phyloP scores from a whole-genome alignment of 257 asterid genomes.

The Nicotiana obtusifolia region DNA sequence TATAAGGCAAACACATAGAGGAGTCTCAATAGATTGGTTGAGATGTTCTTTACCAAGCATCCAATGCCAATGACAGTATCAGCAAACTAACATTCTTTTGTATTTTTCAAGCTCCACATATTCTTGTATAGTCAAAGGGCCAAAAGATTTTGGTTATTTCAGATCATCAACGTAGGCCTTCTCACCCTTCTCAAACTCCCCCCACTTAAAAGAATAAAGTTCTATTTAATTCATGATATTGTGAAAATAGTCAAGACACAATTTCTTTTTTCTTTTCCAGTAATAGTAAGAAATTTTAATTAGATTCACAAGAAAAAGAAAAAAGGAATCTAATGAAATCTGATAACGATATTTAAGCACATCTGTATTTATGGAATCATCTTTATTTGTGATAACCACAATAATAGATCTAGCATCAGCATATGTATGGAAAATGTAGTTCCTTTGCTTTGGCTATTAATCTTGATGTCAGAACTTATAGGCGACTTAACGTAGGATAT shows the following conservation, averaged over 20 bases:
- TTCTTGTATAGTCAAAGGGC: neutral
- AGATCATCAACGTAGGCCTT: neutral
- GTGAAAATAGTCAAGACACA: neutral
- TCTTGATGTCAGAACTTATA: neutral
- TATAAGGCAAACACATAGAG: neutral
- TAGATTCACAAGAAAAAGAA: neutral
- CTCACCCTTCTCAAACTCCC: neutral
- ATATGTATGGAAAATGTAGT: neutral
- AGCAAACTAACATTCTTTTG: neutral
- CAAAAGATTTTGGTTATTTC: neutral
- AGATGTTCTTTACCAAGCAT: neutral
- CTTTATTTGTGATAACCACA: neutral
- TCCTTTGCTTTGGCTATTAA: neutral
- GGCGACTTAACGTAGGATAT: neutral
- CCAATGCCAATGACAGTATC: neutral
- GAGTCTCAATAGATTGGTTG: neutral
- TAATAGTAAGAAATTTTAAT: neutral
- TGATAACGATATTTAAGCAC: neutral
- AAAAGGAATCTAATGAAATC: neutral
- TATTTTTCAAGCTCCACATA: neutral
- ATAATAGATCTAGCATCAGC: neutral
- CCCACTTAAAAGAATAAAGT: no score
- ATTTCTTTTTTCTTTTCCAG: neutral
- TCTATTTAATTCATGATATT: neutral
- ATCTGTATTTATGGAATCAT: neutral